Percentiles rank a stretch among this genome's conserved stretches.
Evolutionary conservation across 257 asterid genomes (phyloP).

Genomic region (Plantago ovata): DNA sequence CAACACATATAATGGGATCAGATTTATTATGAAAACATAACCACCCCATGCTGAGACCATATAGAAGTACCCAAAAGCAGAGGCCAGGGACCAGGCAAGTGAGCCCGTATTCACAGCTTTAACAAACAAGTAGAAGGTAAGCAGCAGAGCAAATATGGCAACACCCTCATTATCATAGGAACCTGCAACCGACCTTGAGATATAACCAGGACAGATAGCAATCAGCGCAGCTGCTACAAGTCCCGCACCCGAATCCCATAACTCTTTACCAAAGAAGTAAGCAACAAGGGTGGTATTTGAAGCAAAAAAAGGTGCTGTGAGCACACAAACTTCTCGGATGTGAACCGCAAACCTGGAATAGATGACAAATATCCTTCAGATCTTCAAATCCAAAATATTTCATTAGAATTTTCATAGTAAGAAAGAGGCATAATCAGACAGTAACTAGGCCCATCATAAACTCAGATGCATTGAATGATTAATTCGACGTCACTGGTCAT

Average conservation of each 20-base stretch:
- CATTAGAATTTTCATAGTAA: background rate
- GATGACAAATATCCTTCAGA: constrained; percentile 20
- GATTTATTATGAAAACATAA: constrained; percentile 91
- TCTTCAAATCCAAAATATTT: constrained; percentile 8
- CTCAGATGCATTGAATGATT: background rate
- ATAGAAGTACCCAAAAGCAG: constrained; percentile 94
- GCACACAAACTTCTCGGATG: constrained; percentile 99
- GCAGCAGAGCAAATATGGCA: constrained; percentile 91
- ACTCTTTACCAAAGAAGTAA: constrained; percentile 95
- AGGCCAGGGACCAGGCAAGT: constrained; percentile 95
- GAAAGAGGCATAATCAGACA: background rate
- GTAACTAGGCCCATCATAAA: constrained; percentile 1
- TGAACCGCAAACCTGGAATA: constrained; percentile 86
- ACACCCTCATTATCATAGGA: constrained; percentile 98
- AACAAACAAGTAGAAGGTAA: constrained; percentile 91
- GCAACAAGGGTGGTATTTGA: constrained; percentile 97
- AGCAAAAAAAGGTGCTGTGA: constrained; percentile 96
- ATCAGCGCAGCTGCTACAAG: constrained; percentile 92
- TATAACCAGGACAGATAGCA: constrained; percentile 99
- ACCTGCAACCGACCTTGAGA: constrained; percentile 97
- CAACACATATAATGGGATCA: constrained; percentile 87
- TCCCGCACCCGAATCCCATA: constrained; percentile 99
- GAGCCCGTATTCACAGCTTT: constrained; percentile 99
- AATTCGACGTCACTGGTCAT: background rate
- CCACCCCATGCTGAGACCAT: constrained; percentile 99